These are phyloP conservation scores for Penicillium fimorum DNA, from an alignment of 495 filamentous ascomycete species.

Conservation along the genomic window DNA sequence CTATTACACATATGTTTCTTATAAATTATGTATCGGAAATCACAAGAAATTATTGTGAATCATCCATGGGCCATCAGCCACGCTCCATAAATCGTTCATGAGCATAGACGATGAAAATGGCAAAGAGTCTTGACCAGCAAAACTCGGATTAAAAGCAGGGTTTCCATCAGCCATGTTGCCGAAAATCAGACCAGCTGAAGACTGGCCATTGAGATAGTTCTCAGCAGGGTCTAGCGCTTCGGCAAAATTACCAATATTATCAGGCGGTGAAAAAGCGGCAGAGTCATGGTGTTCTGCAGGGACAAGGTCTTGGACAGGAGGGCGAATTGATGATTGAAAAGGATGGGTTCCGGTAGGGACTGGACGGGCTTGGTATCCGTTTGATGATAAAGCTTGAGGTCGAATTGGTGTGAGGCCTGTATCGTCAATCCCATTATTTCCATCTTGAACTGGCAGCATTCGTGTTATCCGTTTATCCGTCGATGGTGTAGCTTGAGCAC, in stretches of 20 bases:
- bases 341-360: neutral
- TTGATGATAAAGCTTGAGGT: neutral
- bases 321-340: neutral
- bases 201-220: constrained; percentile 6
- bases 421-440: neutral
- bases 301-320: neutral
- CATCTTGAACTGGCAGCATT: neutral
- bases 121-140: constrained; percentile 16
- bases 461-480: neutral
- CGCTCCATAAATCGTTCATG: constrained; percentile 41
- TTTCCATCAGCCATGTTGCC: constrained; percentile 21
- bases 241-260: constrained; percentile 2
- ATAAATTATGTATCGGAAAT: neutral
- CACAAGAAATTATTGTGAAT: constrained; percentile 32
- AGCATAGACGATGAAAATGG: constrained; percentile 23
- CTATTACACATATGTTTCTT: neutral
- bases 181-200: constrained; percentile 26
- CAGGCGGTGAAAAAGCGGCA: constrained; percentile 9
- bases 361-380: neutral
- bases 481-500: neutral
- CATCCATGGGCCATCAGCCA: constrained; percentile 45
- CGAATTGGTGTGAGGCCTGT: neutral
- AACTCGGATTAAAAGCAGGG: constrained; percentile 16
- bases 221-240: constrained; percentile 7
- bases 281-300: constrained; percentile 4